Base-by-base conservation (phyloP, 768 basidiomycete species). In the Tulasnella sp. region DNA sequence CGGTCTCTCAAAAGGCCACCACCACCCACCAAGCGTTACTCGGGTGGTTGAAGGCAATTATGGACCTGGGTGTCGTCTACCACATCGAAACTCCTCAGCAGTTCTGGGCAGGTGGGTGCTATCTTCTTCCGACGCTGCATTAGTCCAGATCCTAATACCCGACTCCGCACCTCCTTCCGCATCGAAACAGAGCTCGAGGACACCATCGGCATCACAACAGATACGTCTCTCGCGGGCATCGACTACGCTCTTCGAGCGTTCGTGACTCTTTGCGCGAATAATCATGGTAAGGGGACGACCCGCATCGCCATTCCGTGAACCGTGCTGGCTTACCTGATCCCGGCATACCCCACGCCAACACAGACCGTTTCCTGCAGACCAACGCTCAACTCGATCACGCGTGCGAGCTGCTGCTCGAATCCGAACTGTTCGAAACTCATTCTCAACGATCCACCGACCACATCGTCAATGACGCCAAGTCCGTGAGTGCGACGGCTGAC, bases 371-470 rank as follows among this genome's bases (percentile, higher is more conserved):
- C 86, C 89, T 99, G 58, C 93, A 95, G 81, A 93, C 91, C 78
- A 93, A 93, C 3, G 85, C 93, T 37, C 96, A 97, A 83, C 89
- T 98, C 72, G 91, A 96, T 81, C 93, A 96, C 84, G 96, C 96
- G 16, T 93, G 93, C 83, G 87, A 89, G 58, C 86, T 93, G 42
- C 87, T 99, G 18, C 87, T 97, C 60, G 90, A 92, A 78, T 96
- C 95, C 0, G 96, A 97, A 84, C 89, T 99, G 58, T 98, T 98
- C 83, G 86, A 90, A 2, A 97, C 94, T 84, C 96, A 98, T 85
- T 96, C 95, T 3, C 96, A 96, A 84, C 88, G 97, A 46, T 97
- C 97, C 94, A 91, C 92, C 79, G 93, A 95, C 82, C 89, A 94
- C 60, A 87, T 96, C 74, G 87, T 93, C 50, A 89, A 92, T 74